Evolutionary conservation across 345 rosid species (phyloP).

Genomic region (Gossypium stocksii): DNA sequence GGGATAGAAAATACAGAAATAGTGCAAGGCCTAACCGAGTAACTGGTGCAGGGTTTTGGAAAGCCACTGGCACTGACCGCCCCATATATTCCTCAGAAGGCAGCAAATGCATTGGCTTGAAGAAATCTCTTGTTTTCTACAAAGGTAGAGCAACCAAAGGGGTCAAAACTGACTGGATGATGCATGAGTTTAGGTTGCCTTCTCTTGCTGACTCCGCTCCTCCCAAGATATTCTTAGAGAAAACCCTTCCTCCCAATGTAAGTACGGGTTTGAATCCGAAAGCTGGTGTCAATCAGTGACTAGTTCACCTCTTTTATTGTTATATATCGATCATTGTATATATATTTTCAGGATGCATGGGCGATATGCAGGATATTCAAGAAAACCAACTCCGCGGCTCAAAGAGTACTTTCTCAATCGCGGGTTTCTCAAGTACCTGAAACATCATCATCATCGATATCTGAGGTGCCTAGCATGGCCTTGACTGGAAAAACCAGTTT

Average conservation of each 20-base stretch:
- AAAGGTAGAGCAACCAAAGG: slow-evolving; percentile 91
- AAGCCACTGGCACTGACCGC: slow-evolving; percentile 90
- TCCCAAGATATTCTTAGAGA: slow-evolving; percentile 45
- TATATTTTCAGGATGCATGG: slow-evolving; percentile 72
- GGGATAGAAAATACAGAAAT: slow-evolving; percentile 89
- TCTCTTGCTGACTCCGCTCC: slow-evolving; percentile 44
- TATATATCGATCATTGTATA: slow-evolving; percentile 1
- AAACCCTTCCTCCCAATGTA: slow-evolving; percentile 56
- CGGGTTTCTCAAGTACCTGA: slow-evolving; percentile 53
- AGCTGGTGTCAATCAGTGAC: too few relatives aligned
- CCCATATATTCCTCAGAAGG: slow-evolving; percentile 82
- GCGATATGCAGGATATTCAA: slow-evolving; percentile 93
- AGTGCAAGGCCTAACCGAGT: slow-evolving; percentile 87
- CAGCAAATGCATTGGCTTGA: slow-evolving; percentile 74
- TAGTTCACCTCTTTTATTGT: too few relatives aligned
- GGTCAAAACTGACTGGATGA: slow-evolving; percentile 94
- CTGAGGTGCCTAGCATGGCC: slow-evolving; percentile 22
- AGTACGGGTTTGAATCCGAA: too few relatives aligned
- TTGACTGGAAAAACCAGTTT: slow-evolving; percentile 25
- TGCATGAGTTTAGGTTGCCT: slow-evolving; percentile 94
- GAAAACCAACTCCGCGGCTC: slow-evolving; percentile 68
- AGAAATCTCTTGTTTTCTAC: slow-evolving; percentile 90
- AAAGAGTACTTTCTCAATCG: slow-evolving; percentile 68
- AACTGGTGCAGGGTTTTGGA: slow-evolving; percentile 88
- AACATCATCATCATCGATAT: slow-evolving; percentile 25